phyloP scores from a whole-genome alignment of 78 protist species.

The Chrysochromulina tobinii region DNA sequence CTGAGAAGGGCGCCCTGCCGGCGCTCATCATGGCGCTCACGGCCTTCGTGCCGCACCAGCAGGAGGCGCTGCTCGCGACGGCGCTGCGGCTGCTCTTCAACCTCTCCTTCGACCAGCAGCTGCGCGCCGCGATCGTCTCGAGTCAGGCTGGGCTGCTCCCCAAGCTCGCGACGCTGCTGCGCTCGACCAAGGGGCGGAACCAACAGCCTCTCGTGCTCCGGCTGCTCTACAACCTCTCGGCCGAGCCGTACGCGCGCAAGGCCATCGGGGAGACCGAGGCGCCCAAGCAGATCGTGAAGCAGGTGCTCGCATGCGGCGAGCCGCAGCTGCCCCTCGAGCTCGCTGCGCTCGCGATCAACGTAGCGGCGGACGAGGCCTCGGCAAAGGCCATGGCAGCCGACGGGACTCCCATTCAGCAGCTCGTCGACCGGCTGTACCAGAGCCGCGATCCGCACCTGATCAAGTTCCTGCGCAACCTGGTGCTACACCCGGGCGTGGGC shows the following conservation, averaged over 20 bases:
- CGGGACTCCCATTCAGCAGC: neutral
- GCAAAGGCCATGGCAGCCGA: neutral
- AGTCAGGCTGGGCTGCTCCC: too few relatives aligned
- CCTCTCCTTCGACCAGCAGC: constrained; percentile 18
- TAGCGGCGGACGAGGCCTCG: too few relatives aligned
- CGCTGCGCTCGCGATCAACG: neutral
- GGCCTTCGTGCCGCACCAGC: neutral
- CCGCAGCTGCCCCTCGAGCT: neutral
- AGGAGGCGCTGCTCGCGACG: neutral
- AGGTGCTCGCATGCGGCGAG: neutral
- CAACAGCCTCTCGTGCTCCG: neutral
- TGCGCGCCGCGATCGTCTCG: neutral
- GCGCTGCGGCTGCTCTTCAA: constrained; percentile 28
- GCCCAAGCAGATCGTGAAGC: neutral
- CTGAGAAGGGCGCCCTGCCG: too few relatives aligned
- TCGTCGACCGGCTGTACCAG: neutral
- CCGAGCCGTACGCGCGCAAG: neutral
- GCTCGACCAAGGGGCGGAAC: neutral
- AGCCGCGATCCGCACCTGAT: constrained; percentile 16
- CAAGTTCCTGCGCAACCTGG: constrained; percentile 5
- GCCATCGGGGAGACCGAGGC: neutral
- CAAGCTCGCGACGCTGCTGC: neutral
- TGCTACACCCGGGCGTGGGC: neutral
- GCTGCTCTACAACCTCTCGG: constrained; percentile 29
- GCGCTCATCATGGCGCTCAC: neutral